Evolutionary conservation across 495 filamentous ascomycete genomes (phyloP), one percentile per base, ranked within the genome.

Genomic region (Coniosporium apollinis): DNA sequence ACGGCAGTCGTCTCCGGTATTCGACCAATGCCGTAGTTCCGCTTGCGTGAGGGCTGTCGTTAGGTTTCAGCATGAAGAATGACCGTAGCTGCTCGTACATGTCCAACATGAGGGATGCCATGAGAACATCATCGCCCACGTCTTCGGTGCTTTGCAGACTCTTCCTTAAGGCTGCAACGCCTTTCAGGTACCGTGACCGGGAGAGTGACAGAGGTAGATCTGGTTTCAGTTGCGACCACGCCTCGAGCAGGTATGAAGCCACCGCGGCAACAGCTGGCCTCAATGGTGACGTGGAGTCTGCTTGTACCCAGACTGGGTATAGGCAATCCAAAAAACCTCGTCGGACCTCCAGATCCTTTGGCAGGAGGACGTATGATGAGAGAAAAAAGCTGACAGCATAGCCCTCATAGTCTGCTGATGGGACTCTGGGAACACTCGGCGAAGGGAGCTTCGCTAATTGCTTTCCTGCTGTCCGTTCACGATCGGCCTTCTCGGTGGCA

Each of bases 351-450:
- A 26, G 24, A 26, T 26, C 24, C 13, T 26, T 13, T 26, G 24
- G 24, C 24, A 26, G 24, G 13, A 26, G 24, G 8, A 26, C 24
- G 13, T 26, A 26, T 26, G 24, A 26, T 13, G 24, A 26, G 13
- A 26, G 24, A 26, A 26, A 26, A 26, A 26, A 26, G 24, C 24
- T 26, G 24, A 26, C 24, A 26, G 24, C 24, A 26, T 26, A 26
- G 13, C 24, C 13, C 13, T 26, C 24, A 26, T 26, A 26, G 24
- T 26, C 24, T 26, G 7, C 13, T 13, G 24, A 8, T 8, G 24
- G 13, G 13, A 8, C 24, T 26, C 24, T 7, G 8, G 24, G 13
- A 8, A 26, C 24, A 26, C 13, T 26, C 13, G 24, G 24, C 24
- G 13, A 26, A 26, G 24, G 7, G 24, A 26, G 24, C 24, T 26